Evolutionary conservation across 306 rosid species (phyloP).

Genomic region (Malus domestica): ASM211411v1 NC_041803.1:42937501-42938000

Average conservation of each 20-base stretch:
- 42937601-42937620: neutral
- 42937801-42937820: slow-evolving; percentile 38
- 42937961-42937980: slow-evolving; percentile 55
- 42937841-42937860: slow-evolving; percentile 82
- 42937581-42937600: neutral
- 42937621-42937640: neutral
- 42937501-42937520: no score
- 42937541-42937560: neutral
- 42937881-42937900: slow-evolving; percentile 57
- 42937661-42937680: neutral
- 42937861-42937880: slow-evolving; percentile 70
- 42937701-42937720: neutral
- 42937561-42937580: neutral
- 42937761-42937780: neutral
- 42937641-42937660: neutral
- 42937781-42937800: slow-evolving; percentile 21
- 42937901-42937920: slow-evolving; percentile 81
- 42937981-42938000: slow-evolving; percentile 48
- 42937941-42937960: slow-evolving; percentile 50
- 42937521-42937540: neutral
- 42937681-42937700: neutral
- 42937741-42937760: no score
- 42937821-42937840: slow-evolving; percentile 61
- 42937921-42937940: slow-evolving; percentile 65
- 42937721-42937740: neutral